A percentile compares a stretch with the other conserved stretches of the same genome.
phyloP scores from a whole-genome alignment of 78 protist species.

The Dictyostelium capitatum region DNA sequence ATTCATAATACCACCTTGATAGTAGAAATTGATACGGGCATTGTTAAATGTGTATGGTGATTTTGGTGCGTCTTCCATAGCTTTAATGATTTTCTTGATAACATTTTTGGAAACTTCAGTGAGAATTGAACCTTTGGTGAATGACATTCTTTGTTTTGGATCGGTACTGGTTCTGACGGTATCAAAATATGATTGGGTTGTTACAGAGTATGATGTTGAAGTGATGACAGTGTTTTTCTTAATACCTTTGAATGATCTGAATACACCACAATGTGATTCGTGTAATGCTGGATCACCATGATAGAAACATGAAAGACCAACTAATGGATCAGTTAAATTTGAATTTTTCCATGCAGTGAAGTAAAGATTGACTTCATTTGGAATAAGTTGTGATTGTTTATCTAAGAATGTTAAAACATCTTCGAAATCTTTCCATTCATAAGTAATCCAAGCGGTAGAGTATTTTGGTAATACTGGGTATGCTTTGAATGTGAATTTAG shows the following conservation, averaged over 20 bases:
- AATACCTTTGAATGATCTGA: constrained; percentile 15
- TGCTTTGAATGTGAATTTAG: constrained; percentile 42
- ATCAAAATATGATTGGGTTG: constrained; percentile 14
- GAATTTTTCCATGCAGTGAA: constrained; percentile 42
- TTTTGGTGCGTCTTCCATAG: constrained; percentile 31
- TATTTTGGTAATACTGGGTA: constrained; percentile 24
- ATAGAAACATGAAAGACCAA: constrained; percentile 54
- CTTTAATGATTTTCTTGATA: neutral
- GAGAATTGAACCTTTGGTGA: constrained; percentile 59
- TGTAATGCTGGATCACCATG: constrained; percentile 7
- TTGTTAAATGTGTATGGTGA: constrained; percentile 51
- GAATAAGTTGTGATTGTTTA: neutral
- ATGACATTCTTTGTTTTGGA: constrained; percentile 46
- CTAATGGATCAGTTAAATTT: constrained; percentile 14
- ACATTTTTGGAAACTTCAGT: neutral
- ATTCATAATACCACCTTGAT: constrained; percentile 53
- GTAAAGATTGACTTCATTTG: constrained; percentile 33
- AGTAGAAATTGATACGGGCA: constrained; percentile 45
- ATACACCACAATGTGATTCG: constrained; percentile 31
- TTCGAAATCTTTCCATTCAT: constrained; percentile 52
- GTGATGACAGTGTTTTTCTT: neutral
- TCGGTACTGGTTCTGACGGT: constrained; percentile 59
- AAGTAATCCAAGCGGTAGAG: constrained; percentile 39
- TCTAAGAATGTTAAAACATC: constrained; percentile 11
- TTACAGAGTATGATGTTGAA: neutral